Evolutionary conservation across 768 basidiomycete species (phyloP).

Genomic region (Suillus alpinus): DNA sequence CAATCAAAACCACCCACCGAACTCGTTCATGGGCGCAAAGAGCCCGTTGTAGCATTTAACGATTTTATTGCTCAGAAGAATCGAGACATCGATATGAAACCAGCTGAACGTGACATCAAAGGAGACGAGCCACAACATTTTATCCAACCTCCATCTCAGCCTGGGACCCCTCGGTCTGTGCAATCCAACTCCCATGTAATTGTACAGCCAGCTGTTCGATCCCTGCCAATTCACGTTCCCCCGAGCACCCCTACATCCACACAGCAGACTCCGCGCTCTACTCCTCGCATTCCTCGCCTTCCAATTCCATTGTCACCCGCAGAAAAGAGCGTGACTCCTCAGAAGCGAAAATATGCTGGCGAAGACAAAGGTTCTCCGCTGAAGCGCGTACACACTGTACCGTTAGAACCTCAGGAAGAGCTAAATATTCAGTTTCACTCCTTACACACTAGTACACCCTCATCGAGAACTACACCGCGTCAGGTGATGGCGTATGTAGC

Average conservation of each 20-base stretch:
- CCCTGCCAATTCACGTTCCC: not conserved
- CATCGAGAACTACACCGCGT: slow-evolving; percentile 28
- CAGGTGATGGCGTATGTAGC: slow-evolving; percentile 33
- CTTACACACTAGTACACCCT: slow-evolving; percentile 6
- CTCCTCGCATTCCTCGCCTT: slow-evolving; percentile 48
- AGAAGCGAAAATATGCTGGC: slow-evolving; percentile 66
- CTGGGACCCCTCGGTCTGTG: slow-evolving; percentile 15
- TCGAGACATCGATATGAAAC: slow-evolving; percentile 36
- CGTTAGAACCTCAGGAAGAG: not conserved
- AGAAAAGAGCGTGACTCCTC: slow-evolving; percentile 47
- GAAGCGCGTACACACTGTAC: slow-evolving; percentile 49
- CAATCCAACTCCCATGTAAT: not conserved
- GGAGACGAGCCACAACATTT: slow-evolving; percentile 19
- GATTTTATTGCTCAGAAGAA: slow-evolving; percentile 60
- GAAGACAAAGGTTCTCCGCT: slow-evolving; percentile 58
- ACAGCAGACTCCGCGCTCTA: slow-evolving; percentile 17
- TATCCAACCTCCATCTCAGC: slow-evolving; percentile 9
- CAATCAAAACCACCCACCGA: slow-evolving; percentile 5
- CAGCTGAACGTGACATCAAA: slow-evolving; percentile 18
- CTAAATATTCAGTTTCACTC: not conserved
- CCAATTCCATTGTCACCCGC: slow-evolving; percentile 38
- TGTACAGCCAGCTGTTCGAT: not conserved
- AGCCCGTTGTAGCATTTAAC: slow-evolving; percentile 65
- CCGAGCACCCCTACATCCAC: slow-evolving; percentile 13
- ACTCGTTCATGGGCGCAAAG: slow-evolving; percentile 46